Evolutionary conservation across 345 rosid species (phyloP).

Genomic region (Sonneratia alba): DNA sequence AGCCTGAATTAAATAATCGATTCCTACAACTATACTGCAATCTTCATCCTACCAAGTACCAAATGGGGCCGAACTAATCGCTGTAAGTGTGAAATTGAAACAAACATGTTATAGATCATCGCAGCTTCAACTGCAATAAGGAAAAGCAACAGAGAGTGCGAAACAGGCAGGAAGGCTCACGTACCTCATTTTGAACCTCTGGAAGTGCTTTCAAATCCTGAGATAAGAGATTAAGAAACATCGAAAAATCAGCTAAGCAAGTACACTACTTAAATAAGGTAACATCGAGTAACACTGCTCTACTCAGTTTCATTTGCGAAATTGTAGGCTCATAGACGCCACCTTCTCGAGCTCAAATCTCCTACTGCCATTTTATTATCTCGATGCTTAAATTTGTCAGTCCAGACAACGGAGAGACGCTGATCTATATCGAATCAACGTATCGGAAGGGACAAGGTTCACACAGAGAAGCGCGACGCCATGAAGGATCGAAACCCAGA

Average conservation of each 20-base stretch:
- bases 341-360: not conserved
- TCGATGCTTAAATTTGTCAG: not conserved
- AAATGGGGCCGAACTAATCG: no score
- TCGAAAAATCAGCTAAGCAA: conserved; percentile 5
- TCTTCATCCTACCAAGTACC: no score
- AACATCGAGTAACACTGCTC: not conserved
- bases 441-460: not conserved
- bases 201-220: conserved; percentile 2
- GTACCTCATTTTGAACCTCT: conserved; percentile 8
- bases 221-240: not conserved
- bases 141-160: not conserved
- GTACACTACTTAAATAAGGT: not conserved
- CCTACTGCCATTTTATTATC: not conserved
- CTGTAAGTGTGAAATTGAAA: no score
- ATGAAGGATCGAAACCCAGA: not conserved
- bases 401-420: not conserved
- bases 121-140: not conserved
- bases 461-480: not conserved
- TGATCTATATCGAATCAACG: not conserved
- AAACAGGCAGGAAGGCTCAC: not conserved
- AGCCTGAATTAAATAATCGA: no score
- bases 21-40: no score
- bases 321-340: not conserved
- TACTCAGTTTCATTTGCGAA: no score
- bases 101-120: not conserved